Percentiles rank a stretch among this genome's conserved stretches.
phyloP scores from a whole-genome alignment of 495 filamentous ascomycete genomes.

The Cenococcum geophilum region DNA sequence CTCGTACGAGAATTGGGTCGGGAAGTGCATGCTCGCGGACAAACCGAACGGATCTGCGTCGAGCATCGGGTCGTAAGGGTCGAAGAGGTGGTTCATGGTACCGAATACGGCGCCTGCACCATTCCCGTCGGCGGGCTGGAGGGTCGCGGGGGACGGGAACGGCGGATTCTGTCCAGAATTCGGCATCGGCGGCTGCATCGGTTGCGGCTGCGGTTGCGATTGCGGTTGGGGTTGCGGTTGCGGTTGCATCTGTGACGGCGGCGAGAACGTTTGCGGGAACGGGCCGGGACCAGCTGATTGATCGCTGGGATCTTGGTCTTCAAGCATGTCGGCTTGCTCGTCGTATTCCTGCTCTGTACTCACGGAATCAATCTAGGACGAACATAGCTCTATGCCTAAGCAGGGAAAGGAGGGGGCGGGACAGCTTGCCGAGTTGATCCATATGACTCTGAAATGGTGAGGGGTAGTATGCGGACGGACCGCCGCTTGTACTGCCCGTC shows the following conservation, averaged over 20 bases:
- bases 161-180: slow-evolving; percentile 29
- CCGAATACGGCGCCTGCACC: slow-evolving; percentile 39
- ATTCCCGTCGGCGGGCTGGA: slow-evolving; percentile 37
- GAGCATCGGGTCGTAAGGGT: slow-evolving; percentile 73
- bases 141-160: slow-evolving; percentile 24
- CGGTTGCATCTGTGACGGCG: slow-evolving; percentile 40
- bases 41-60: slow-evolving; percentile 89
- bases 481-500: slow-evolving; percentile 37
- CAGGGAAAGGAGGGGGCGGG: slow-evolving; percentile 52
- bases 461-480: slow-evolving; percentile 55
- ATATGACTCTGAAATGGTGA: slow-evolving; percentile 89
- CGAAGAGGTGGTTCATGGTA: slow-evolving; percentile 61
- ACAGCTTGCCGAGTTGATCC: slow-evolving; percentile 92
- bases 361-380: slow-evolving; percentile 74
- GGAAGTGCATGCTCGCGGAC: slow-evolving; percentile 90
- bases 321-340: slow-evolving; percentile 88
- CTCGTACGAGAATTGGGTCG: slow-evolving; percentile 80
- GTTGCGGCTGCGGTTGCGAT: slow-evolving; percentile 41
- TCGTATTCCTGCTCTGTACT: slow-evolving; percentile 98
- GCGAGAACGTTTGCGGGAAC: slow-evolving; percentile 55
- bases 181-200: slow-evolving; percentile 37
- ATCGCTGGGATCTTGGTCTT: slow-evolving; percentile 59
- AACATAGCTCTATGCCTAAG: slow-evolving; percentile 61
- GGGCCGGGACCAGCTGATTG: slow-evolving; percentile 54
- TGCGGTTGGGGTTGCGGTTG: slow-evolving; percentile 44